Conservation (phyloP, 1,139 yeast genomes). For the Insectozyma bohioensis region DNA sequence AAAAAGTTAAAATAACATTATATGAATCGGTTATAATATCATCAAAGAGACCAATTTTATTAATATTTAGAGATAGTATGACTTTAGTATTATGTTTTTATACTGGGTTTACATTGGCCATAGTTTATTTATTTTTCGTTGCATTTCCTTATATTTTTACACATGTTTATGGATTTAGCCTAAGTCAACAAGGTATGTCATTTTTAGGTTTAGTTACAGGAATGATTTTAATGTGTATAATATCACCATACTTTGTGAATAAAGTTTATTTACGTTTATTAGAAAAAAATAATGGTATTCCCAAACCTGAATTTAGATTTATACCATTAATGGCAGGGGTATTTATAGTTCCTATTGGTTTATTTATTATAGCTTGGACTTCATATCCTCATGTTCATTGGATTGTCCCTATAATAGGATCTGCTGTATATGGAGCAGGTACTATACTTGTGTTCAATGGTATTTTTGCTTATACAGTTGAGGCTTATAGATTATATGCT, state of each 20-base stretch:
- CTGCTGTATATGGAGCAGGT: slow-evolving; percentile 37
- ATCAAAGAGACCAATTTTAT: slow-evolving; percentile 52
- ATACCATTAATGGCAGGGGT: slow-evolving; percentile 39
- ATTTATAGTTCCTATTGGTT: slow-evolving; percentile 34
- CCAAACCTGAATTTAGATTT: slow-evolving; percentile 38
- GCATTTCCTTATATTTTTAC: slow-evolving; percentile 59
- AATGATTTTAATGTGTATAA: slow-evolving; percentile 28
- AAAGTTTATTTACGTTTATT: slow-evolving; percentile 23
- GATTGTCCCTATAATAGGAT: slow-evolving; percentile 42
- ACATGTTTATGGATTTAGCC: slow-evolving; percentile 44
- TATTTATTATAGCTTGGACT: slow-evolving; percentile 44
- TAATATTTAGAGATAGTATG: slow-evolving; percentile 62
- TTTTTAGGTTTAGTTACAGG: slow-evolving; percentile 57
- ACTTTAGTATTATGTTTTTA: slow-evolving; percentile 58
- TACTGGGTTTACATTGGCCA: slow-evolving; percentile 59
- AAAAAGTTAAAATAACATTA: slow-evolving; percentile 26
- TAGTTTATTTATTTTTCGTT: slow-evolving; percentile 62
- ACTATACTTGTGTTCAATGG: slow-evolving; percentile 41
- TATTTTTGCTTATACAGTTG: slow-evolving; percentile 39
- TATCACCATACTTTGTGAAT: slow-evolving; percentile 23
- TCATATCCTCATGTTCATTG: slow-evolving; percentile 36
- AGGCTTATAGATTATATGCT: slow-evolving; percentile 39
- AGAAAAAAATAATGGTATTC: slow-evolving; percentile 28
- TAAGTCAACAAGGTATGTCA: slow-evolving; percentile 43
- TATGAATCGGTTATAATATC: slow-evolving; percentile 34